Base-by-base conservation (phyloP, 1,284 basidiomycete genomes). In the Ustilago loliicola region DNA sequence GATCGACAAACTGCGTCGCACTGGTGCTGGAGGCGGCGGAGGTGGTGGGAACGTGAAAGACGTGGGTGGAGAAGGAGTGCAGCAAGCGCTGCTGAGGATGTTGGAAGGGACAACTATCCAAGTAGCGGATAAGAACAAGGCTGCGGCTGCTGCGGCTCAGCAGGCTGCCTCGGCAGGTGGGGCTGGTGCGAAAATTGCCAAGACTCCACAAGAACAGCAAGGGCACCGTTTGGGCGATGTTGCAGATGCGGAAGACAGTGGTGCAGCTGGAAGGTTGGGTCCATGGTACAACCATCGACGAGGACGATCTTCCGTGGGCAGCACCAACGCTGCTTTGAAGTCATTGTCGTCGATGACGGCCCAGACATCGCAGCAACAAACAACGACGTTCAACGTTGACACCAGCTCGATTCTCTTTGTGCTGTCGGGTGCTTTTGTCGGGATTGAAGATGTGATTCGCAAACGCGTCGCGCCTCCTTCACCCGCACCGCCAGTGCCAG, bases 21-120 rank as follows among this genome's bases (percentile, higher is more conserved):
- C 52, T 23, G 58, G 51, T 27, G 21, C 29, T 2, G 66, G 36
- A 0, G 50, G 91, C 66, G 85, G 86, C 17, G 63, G 27, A 0
- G 58, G 91, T 66, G 86, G 85, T 3, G 3, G 92, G 93, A 4
- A 92, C 93, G 42, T n/a, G 1, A 91, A 94, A 57, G 96, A 98
- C 84, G 95, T 98, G 0, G 93, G 94, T 23, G 96, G 96, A 5
- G 95, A 97, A 88, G 96, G 96, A 38, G 96, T 98, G 3, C 96
- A 98, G 83, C 96, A 98, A 87, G 88, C 94, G 11, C 89, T 98
- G 25, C 88, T 98, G 1, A 90, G 95, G 54, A 93, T 98, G 90
- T 92, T 98, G 89, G 96, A 98, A 88, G 96, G 96, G 1, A 92
- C 94, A 0, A 88, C 91, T 4, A 90, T 98, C 27, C 92, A 91